Conservation (phyloP, 768 basidiomycete species). For the Lactarius trivialis region DNA sequence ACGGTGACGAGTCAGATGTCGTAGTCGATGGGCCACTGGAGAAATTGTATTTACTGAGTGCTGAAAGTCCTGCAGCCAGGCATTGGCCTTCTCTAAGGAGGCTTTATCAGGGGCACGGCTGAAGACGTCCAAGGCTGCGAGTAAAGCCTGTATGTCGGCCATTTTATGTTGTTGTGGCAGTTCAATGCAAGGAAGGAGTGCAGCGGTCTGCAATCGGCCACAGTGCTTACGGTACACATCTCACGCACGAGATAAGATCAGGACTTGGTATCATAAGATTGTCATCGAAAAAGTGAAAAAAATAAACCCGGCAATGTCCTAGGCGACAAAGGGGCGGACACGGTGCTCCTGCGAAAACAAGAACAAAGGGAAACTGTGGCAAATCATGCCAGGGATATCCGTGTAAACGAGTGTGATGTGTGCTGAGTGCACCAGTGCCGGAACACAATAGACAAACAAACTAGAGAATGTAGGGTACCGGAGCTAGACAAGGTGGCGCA, state of each 20-base stretch:
- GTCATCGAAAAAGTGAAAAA: constrained; percentile 20
- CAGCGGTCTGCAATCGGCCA: not conserved
- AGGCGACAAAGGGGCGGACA: constrained; percentile 2
- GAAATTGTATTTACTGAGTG: constrained; percentile 92
- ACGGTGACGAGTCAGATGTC: constrained; percentile 61
- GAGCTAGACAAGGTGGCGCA: constrained; percentile 35
- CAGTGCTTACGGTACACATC: constrained; percentile 5
- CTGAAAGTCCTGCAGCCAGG: constrained; percentile 98
- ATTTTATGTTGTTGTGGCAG: constrained; percentile 32
- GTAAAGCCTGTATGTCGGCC: constrained; percentile 63
- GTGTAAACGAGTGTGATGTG: constrained; percentile 23
- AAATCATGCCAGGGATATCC: constrained; percentile 23
- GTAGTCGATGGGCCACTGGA: constrained; percentile 49
- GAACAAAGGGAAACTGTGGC: constrained; percentile 20
- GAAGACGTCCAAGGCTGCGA: constrained; percentile 77
- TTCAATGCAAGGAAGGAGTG: constrained; percentile 1
- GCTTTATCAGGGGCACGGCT: constrained; percentile 73
- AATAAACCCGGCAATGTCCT: constrained; percentile 5
- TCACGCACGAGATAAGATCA: constrained; percentile 13
- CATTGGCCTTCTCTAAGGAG: constrained; percentile 81
- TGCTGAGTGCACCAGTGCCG: constrained; percentile 21
- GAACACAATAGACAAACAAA: constrained; percentile 23
- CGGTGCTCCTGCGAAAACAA: constrained; percentile 18
- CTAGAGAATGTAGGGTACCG: constrained; percentile 39
- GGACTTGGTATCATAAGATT: constrained; percentile 24